Conservation (phyloP, 129 eudicot species). For the Glebionis coronaria region DNA sequence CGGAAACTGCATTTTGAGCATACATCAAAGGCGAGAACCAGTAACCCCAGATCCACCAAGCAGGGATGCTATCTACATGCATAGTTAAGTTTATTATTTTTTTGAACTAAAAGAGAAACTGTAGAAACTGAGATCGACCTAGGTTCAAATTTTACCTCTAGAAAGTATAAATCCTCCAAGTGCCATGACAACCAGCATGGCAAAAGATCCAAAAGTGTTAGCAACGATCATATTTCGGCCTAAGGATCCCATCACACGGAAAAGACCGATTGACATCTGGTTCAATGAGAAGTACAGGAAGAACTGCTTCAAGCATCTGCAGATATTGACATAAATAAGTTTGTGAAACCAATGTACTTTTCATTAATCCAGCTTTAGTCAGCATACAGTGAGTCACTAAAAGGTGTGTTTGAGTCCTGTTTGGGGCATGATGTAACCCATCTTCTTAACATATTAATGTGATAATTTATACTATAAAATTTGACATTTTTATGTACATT, state of each 20-base stretch:
- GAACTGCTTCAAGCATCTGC: conserved; percentile 78
- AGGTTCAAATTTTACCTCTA: conserved; percentile 52
- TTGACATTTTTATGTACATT: too few species aligned
- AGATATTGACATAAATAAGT: not conserved
- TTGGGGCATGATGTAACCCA: too few species aligned
- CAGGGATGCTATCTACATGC: conserved; percentile 67
- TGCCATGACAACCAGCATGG: conserved; percentile 90
- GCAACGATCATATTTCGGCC: conserved; percentile 92
- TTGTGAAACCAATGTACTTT: not conserved
- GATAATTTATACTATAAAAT: too few species aligned
- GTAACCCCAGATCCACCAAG: conserved; percentile 99
- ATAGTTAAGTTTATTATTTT: not conserved
- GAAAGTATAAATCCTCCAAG: conserved; percentile 95
- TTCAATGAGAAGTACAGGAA: conserved; percentile 73
- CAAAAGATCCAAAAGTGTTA: conserved; percentile 94
- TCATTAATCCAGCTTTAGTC: too few species aligned
- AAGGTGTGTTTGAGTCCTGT: too few species aligned
- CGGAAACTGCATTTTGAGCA: conserved; percentile 91
- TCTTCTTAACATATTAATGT: too few species aligned
- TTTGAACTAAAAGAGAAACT: not conserved
- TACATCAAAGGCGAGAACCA: conserved; percentile 99
- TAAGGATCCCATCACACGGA: conserved; percentile 90
- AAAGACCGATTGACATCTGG: conserved; percentile 92
- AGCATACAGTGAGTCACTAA: too few species aligned
- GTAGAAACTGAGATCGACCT: not conserved